Percentiles rank a stretch among this genome's conserved stretches.
phyloP scores from a whole-genome alignment of 148 eudicot species.

The Simmondsia chinensis region DNA sequence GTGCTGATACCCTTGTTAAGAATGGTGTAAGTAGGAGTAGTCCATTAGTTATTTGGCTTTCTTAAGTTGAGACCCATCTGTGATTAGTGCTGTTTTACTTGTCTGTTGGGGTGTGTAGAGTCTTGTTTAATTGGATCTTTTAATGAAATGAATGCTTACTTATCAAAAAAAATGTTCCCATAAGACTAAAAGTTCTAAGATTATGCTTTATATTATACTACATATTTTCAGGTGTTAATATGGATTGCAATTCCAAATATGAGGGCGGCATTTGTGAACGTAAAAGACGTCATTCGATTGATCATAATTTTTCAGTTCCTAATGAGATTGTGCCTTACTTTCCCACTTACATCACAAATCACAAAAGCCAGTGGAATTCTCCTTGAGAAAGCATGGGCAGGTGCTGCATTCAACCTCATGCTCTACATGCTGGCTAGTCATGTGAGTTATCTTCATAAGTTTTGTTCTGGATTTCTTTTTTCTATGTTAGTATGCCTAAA shows the following conservation, averaged over 20 bases:
- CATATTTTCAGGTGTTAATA: slow-evolving; percentile 4
- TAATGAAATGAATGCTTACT: too few relatives aligned
- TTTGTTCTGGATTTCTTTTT: background rate
- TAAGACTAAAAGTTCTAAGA: too few relatives aligned
- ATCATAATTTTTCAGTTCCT: slow-evolving; percentile 29
- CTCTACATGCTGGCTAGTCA: slow-evolving; percentile 49
- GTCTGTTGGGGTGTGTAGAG: too few relatives aligned
- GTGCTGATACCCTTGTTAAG: too few relatives aligned
- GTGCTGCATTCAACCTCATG: slow-evolving; percentile 44
- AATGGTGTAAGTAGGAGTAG: too few relatives aligned
- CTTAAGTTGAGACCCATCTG: too few relatives aligned
- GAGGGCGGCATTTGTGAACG: background rate
- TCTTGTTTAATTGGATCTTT: too few relatives aligned
- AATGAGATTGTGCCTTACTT: slow-evolving; percentile 26
- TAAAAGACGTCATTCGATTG: slow-evolving; percentile 3
- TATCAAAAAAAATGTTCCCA: too few relatives aligned
- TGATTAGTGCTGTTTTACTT: too few relatives aligned
- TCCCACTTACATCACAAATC: slow-evolving; percentile 29
- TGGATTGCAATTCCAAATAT: slow-evolving; percentile 6
- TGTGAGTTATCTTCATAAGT: slow-evolving; percentile 18
- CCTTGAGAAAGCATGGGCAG: slow-evolving; percentile 39
- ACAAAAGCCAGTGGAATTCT: slow-evolving; percentile 34
- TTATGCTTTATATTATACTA: background rate
- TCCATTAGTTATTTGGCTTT: too few relatives aligned
- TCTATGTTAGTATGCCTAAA: background rate